Base-by-base conservation (phyloP, 2,329 filamentous ascomycete genomes). In the Aspergillus fumigatus region DNA sequence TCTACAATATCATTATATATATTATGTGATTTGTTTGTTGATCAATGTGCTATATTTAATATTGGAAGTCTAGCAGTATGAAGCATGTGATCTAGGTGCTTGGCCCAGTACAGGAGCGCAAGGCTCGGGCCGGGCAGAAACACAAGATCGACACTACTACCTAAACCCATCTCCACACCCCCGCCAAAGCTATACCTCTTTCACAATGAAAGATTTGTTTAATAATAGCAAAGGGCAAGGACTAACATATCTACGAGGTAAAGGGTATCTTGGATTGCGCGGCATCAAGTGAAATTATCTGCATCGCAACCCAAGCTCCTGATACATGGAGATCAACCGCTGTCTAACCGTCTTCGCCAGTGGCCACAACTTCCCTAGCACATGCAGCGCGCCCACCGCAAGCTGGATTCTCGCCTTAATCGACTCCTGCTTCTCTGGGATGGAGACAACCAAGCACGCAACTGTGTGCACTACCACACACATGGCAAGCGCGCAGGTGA, bases 401-500 rank as follows among this genome's bases (percentile, higher is more conserved):
- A 73, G 55, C 56, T 71, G 67, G n/a, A 72, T 61, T 10, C 69
- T 60, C 32, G 67, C 65, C 50, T 68, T 69, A 11, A 70, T 59
- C 1, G 62, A 62, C 21, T 62, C 60, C 14, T 64, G 56, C 35
- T 60, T 64, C 7, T 63, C 57, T 10, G 54, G 57, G 1, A 51
- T 10, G 82, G 83, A 43, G 7, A 59, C 70, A 64, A 74, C 75
- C 19, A 79, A 80, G 84, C 88, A 92, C 61, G 87, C 88, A 54
- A 86, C 88, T 6, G 92, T 80, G 64, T 92, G 88, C 2, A 92
- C 87, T 59, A 90, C 86, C 2, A 88, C 87, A 2, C 85, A 87
- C 48, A 91, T 78, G 2, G 88, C 88, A 49, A 92, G 77, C 25
- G 87, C 86, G 67, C 88, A 92, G n/a, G 85, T 88, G 73, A 92